Percentiles rank a stretch among this genome's conserved stretches.
phyloP scores from a whole-genome alignment of 2,329 filamentous ascomycete genomes.

The Lasiodiplodia sp. region DNA sequence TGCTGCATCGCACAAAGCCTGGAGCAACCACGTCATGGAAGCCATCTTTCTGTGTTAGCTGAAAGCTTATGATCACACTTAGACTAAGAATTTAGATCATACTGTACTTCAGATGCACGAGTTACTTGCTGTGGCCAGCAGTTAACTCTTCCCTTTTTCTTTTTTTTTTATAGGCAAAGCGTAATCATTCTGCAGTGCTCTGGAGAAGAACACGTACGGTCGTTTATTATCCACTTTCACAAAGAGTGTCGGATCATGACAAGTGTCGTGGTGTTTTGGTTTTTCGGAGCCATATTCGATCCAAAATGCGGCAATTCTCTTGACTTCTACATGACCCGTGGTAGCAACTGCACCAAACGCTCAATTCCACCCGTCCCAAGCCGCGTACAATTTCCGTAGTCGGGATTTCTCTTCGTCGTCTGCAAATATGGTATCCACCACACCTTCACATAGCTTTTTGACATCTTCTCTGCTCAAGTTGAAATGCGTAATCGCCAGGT shows the following conservation, averaged over 20 bases:
- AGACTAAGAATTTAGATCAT: background rate
- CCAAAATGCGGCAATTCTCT: no score
- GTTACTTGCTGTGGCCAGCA: background rate
- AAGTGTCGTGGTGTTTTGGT: no score
- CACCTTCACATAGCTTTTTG: constrained; percentile 65
- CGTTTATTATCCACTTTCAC: no score
- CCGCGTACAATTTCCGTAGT: constrained; percentile 44
- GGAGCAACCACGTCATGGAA: background rate
- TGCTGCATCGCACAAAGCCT: background rate
- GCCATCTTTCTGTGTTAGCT: background rate
- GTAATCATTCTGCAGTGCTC: no score
- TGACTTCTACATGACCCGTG: background rate
- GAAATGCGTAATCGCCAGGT: constrained; percentile 76
- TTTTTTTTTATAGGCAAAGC: no score
- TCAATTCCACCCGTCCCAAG: constrained; percentile 27
- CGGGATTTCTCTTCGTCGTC: constrained; percentile 67
- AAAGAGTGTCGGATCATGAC: no score
- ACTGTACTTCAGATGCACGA: background rate
- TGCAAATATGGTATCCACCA: constrained; percentile 72
- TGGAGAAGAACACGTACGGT: no score
- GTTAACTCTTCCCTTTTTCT: background rate
- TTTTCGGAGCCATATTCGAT: no score
- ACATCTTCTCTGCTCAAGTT: constrained; percentile 58
- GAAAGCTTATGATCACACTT: background rate
- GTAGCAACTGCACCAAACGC: background rate